A percentile compares a stretch with the other conserved stretches of the same genome.
These are phyloP conservation scores for Pseudogymnoascus sp. DNA, from an alignment of 2,329 filamentous ascomycete species.

Conservation along the genomic window DNA sequence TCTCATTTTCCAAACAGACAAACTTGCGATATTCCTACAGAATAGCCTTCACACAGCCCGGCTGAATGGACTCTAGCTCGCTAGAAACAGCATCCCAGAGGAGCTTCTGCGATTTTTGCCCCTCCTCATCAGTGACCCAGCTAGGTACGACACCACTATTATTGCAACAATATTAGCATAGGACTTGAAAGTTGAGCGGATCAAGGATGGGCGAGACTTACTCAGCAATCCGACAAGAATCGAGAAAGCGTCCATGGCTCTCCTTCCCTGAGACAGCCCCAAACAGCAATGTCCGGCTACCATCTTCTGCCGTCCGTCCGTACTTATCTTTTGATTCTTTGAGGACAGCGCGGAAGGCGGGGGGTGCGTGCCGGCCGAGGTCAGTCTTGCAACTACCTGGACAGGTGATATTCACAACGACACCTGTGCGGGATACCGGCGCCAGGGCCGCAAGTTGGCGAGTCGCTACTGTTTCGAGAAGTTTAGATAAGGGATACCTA, in stretches of 20 bases:
- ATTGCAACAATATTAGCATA: neutral
- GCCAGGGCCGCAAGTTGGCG: slow-evolving; percentile 21
- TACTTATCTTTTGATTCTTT: slow-evolving; percentile 14
- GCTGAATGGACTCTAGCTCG: slow-evolving; percentile 26
- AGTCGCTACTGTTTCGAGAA: slow-evolving; percentile 23
- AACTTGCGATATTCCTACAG: slow-evolving; percentile 4
- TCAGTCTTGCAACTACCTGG: slow-evolving; percentile 28
- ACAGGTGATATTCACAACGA: slow-evolving; percentile 25
- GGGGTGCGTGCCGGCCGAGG: slow-evolving; percentile 20
- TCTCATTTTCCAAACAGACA: neutral
- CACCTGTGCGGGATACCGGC: slow-evolving; percentile 23
- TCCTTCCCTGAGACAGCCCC: slow-evolving; percentile 25
- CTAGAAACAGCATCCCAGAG: slow-evolving; percentile 26
- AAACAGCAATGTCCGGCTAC: slow-evolving; percentile 28
- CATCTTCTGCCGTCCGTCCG: slow-evolving; percentile 26
- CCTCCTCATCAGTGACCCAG: slow-evolving; percentile 23
- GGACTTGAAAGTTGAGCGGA: neutral
- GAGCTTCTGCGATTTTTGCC: slow-evolving; percentile 19
- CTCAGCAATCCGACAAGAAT: slow-evolving; percentile 17
- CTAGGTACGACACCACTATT: slow-evolving; percentile 11
- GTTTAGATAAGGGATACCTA: slow-evolving; percentile 27
- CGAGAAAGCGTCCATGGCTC: slow-evolving; percentile 24
- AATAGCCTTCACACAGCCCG: slow-evolving; percentile 24
- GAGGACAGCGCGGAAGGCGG: slow-evolving; percentile 13
- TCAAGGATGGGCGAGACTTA: slow-evolving; percentile 6